Percentiles rank a stretch among this genome's conserved stretches.
phyloP scores from a whole-genome alignment of 768 basidiomycete genomes.

The Solioccasus polychromus region DNA sequence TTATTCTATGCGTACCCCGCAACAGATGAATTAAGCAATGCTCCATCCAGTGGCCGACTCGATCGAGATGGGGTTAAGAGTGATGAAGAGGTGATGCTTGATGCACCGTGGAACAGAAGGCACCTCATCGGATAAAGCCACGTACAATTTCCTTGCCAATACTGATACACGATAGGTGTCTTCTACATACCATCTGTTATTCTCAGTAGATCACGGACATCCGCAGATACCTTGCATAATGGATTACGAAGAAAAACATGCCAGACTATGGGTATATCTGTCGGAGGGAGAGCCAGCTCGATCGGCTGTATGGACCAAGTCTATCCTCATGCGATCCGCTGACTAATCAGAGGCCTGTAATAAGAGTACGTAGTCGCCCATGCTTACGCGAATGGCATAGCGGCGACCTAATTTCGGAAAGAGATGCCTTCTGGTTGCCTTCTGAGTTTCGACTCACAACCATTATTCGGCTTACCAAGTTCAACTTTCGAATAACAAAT shows the following conservation, averaged over 20 bases:
- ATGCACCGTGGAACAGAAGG: neutral
- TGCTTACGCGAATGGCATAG: too few relatives aligned
- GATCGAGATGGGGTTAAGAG: constrained; percentile 7
- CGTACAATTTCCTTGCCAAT: constrained; percentile 11
- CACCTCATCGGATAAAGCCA: neutral
- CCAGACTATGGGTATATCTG: constrained; percentile 42
- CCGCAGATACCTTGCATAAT: constrained; percentile 14
- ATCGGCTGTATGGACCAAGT: neutral
- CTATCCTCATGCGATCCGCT: too few relatives aligned
- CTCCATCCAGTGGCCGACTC: constrained; percentile 18
- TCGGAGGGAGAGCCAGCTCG: constrained; percentile 27
- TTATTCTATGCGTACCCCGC: constrained; percentile 46
- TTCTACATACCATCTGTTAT: constrained; percentile 26
- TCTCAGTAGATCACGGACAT: neutral
- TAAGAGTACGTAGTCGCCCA: too few relatives aligned
- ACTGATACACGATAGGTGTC: constrained; percentile 6
- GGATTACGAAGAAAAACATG: constrained; percentile 40
- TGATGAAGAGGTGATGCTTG: constrained; percentile 9
- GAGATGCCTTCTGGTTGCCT: too few relatives aligned
- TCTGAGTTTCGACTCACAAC: too few relatives aligned
- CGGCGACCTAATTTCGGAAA: too few relatives aligned
- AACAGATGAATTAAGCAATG: constrained; percentile 35
- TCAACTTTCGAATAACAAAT: too few relatives aligned
- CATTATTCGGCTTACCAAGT: too few relatives aligned
- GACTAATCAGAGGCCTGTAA: too few relatives aligned